Evolutionary conservation across 2,329 filamentous ascomycete genomes (phyloP).

Genomic region (Trichoderma breve): DNA sequence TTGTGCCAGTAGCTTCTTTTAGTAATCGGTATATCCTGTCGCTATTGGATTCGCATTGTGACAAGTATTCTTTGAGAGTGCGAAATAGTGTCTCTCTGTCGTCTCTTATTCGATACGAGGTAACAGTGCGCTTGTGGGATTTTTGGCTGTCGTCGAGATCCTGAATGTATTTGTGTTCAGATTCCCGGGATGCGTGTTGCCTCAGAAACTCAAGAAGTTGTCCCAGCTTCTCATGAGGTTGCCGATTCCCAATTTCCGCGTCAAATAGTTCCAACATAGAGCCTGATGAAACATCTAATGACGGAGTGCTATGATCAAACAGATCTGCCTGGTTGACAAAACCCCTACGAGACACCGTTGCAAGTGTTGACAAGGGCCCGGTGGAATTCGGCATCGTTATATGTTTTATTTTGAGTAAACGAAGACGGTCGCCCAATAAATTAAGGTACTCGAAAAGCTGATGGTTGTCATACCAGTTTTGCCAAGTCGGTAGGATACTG

Average conservation of each 20-base stretch:
- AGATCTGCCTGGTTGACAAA: not conserved
- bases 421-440: not conserved
- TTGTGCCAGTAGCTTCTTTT: not conserved
- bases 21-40: not conserved
- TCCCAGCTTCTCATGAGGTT: not conserved
- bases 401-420: not conserved
- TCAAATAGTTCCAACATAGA: not conserved
- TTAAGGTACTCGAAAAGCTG: not conserved
- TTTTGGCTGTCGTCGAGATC: not conserved
- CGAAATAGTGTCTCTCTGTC: not conserved
- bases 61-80: not conserved
- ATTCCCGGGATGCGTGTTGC: not conserved
- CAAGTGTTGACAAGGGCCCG: not conserved
- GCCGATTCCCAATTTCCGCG: fast-evolving
- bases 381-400: not conserved
- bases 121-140: not conserved
- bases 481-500: not conserved
- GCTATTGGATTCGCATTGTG: not conserved
- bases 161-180: not conserved
- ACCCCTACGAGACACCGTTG: not conserved
- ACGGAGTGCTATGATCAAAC: not conserved
- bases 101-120: not conserved
- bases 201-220: not conserved
- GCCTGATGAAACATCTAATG: not conserved
- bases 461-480: not conserved